Percentiles rank a stretch among this genome's conserved stretches.
Evolutionary conservation across 225 moss, liverwort and hornwort species (phyloP).

Genomic region (Ulota crispa): DNA sequence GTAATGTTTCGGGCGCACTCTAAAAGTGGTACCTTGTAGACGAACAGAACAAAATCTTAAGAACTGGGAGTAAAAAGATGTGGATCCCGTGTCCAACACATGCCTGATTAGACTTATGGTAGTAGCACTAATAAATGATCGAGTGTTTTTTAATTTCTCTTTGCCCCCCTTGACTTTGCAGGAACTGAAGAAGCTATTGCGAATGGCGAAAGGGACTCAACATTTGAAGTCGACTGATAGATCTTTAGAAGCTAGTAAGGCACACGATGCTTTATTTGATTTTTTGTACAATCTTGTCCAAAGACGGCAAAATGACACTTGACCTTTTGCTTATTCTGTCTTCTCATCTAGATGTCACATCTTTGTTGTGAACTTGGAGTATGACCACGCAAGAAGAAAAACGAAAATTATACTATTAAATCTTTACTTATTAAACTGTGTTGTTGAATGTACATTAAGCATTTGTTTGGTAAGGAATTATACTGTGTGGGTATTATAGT

Average conservation of each 20-base stretch:
- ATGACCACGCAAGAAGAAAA: background rate
- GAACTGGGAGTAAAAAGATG: background rate
- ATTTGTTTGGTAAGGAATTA: too few species aligned
- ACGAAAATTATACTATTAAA: too few species aligned
- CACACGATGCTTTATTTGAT: conserved; percentile 31
- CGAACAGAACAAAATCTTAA: background rate
- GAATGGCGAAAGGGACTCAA: conserved; percentile 33
- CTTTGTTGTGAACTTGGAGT: background rate
- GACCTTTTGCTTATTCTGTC: background rate
- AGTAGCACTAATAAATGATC: background rate
- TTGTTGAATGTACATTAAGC: too few species aligned
- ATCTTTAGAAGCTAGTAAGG: conserved; percentile 32
- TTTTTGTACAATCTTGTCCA: conserved; percentile 47
- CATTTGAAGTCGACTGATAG: conserved; percentile 16
- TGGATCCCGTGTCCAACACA: background rate
- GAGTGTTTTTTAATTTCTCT: background rate
- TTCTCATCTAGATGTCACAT: background rate
- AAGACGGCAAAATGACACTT: conserved; percentile 30
- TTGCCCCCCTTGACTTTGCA: conserved; percentile 4
- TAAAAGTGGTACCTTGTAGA: background rate
- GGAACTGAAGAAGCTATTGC: conserved; percentile 53
- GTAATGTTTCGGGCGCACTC: background rate
- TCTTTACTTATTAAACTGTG: too few species aligned
- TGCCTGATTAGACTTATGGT: background rate
- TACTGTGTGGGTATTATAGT: too few species aligned